phyloP scores from a whole-genome alignment of 2,329 filamentous ascomycete species.

The Microcyclospora pomicola region DNA sequence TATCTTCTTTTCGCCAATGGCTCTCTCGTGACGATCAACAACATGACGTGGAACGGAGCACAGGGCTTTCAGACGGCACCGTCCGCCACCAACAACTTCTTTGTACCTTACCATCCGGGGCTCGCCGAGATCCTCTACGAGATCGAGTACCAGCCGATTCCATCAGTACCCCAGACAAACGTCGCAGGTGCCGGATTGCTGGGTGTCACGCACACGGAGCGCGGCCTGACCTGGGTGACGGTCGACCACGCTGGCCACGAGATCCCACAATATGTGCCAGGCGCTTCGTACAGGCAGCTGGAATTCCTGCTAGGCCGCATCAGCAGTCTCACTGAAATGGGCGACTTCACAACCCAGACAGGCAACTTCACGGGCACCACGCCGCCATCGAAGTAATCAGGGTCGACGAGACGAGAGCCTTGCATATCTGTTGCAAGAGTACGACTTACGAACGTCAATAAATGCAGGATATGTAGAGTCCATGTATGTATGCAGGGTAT shows the following conservation, averaged over 20 bases:
- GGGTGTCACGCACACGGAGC: conserved; percentile 13
- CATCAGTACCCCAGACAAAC: neutral
- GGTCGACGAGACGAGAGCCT: no score
- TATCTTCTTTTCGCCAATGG: conserved; percentile 17
- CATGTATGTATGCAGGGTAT: no score
- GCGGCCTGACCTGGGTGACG: conserved; percentile 16
- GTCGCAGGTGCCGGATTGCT: conserved; percentile 14
- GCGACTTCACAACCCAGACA: conserved; percentile 11
- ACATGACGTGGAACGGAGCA: conserved; percentile 20
- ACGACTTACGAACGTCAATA: neutral
- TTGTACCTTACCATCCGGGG: conserved; percentile 11
- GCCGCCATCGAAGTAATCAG: conserved; percentile 2
- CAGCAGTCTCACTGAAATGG: conserved; percentile 15
- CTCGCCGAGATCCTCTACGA: conserved; percentile 6
- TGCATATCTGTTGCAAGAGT: no score
- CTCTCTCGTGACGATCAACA: conserved; percentile 16
- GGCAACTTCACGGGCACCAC: conserved; percentile 11
- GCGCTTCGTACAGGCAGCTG: conserved; percentile 28
- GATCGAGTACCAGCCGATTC: conserved; percentile 8
- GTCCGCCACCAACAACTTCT: conserved; percentile 7
- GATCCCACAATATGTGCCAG: conserved; percentile 27
- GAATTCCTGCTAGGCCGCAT: conserved; percentile 31
- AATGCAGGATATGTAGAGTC: no score
- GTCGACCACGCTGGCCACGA: conserved; percentile 17
- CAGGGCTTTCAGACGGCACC: conserved; percentile 16